A percentile compares a stretch with the other conserved stretches of the same genome.
phyloP scores from a whole-genome alignment of 805 yeast species.

The Metschnikowia koreensis region DNA sequence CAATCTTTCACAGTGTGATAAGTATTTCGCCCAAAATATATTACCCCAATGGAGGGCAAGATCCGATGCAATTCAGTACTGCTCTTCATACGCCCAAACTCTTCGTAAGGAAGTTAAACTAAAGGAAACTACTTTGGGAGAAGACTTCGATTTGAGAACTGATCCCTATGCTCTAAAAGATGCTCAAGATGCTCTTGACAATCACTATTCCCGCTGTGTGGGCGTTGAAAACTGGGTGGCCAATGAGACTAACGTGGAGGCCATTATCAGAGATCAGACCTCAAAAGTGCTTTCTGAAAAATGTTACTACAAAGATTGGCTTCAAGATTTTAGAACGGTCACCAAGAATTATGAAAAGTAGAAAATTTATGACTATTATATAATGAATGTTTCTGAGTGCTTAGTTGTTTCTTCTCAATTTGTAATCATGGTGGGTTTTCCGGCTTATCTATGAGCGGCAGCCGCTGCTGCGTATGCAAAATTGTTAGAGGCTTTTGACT shows the following conservation, averaged over 20 bases:
- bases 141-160: slow-evolving; percentile 29
- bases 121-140: slow-evolving; percentile 1
- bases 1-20: slow-evolving; percentile 22
- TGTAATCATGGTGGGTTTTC: background rate
- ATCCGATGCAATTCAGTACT: slow-evolving; percentile 28
- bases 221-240: slow-evolving; percentile 35
- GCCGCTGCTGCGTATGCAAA: slow-evolving; percentile 50
- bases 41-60: slow-evolving; percentile 40
- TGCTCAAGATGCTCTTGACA: slow-evolving; percentile 21
- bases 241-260: slow-evolving; percentile 35
- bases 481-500: slow-evolving; percentile 21
- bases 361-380: background rate
- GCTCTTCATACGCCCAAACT: slow-evolving; percentile 26
- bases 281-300: slow-evolving; percentile 32
- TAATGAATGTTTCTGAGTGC: background rate
- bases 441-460: slow-evolving; percentile 28
- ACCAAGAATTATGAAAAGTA: background rate
- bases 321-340: slow-evolving; percentile 21
- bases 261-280: slow-evolving; percentile 34
- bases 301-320: slow-evolving; percentile 40
- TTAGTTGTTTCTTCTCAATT: background rate
- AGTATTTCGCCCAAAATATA: slow-evolving; percentile 26
- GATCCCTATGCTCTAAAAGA: slow-evolving; percentile 40
- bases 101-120: slow-evolving; percentile 20
- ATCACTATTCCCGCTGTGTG: slow-evolving; percentile 26